phyloP scores from a whole-genome alignment of 768 basidiomycete genomes.

The Pleurotus djamor region DNA sequence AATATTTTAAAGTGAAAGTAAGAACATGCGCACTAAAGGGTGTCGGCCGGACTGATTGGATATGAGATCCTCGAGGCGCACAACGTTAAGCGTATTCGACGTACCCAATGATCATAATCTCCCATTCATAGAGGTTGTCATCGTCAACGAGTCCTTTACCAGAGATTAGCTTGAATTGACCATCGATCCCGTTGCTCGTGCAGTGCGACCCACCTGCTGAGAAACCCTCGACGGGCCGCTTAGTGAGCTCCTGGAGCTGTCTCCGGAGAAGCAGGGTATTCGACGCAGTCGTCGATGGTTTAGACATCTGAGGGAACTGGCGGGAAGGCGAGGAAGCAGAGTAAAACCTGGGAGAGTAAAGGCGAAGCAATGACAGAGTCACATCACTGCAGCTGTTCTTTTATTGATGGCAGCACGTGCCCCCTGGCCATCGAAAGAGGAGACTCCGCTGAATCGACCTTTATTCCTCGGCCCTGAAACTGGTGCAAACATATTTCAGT shows the following conservation, averaged over 20 bases:
- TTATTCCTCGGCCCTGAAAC: too few relatives aligned
- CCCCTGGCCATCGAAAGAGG: not conserved
- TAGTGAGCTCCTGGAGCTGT: slow-evolving; percentile 83
- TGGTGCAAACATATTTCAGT: too few relatives aligned
- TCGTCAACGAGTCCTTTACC: slow-evolving; percentile 87
- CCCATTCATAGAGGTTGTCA: slow-evolving; percentile 95
- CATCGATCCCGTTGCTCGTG: not conserved
- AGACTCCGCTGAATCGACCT: too few relatives aligned
- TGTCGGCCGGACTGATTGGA: slow-evolving; percentile 76
- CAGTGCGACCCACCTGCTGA: slow-evolving; percentile 66
- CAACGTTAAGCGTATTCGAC: slow-evolving; percentile 19
- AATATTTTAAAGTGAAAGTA: not conserved
- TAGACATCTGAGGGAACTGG: slow-evolving; percentile 34
- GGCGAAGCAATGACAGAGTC: not conserved
- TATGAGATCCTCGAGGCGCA: slow-evolving; percentile 15
- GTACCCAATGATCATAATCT: slow-evolving; percentile 91
- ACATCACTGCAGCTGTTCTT: slow-evolving; percentile 5
- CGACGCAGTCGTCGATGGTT: slow-evolving; percentile 31
- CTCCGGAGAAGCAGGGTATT: slow-evolving; percentile 72
- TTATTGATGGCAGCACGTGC: slow-evolving; percentile 9
- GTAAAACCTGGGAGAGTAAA: slow-evolving; percentile 2
- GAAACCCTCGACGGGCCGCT: slow-evolving; percentile 94
- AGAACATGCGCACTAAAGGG: slow-evolving; percentile 69
- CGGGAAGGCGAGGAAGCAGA: not conserved
- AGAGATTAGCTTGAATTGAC: slow-evolving; percentile 21